A percentile compares a stretch with the other conserved stretches of the same genome.
Conservation (phyloP, 2,329 filamentous ascomycete genomes). For the Parastagonospora nodorum region DNA sequence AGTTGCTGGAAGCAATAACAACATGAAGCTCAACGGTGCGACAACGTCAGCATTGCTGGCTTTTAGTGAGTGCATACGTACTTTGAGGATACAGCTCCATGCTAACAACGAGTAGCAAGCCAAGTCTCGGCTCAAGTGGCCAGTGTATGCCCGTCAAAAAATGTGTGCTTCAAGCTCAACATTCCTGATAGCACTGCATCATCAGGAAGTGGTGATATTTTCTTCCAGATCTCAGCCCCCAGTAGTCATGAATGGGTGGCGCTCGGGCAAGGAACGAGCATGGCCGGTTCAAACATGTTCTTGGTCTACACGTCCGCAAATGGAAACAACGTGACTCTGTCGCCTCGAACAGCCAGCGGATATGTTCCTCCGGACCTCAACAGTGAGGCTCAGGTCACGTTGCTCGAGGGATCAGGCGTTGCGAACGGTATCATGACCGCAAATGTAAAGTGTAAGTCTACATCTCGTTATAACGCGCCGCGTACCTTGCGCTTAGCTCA, state of each 20-base stretch:
- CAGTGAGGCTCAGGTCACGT: constrained; percentile 49
- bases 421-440: constrained; percentile 59
- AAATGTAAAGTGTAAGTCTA: constrained; percentile 57
- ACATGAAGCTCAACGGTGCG: constrained; percentile 17
- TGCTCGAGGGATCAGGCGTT: constrained; percentile 61
- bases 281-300: constrained; percentile 64
- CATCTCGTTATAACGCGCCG: too few species aligned
- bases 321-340: constrained; percentile 63
- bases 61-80: constrained; percentile 24
- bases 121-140: constrained; percentile 37
- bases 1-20: neutral
- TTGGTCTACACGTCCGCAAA: constrained; percentile 60
- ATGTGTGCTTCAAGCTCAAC: constrained; percentile 58
- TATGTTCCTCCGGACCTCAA: constrained; percentile 52
- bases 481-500: neutral
- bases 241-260: constrained; percentile 59
- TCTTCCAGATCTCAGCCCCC: constrained; percentile 62
- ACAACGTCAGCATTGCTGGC: constrained; percentile 28
- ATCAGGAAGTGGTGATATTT: constrained; percentile 60
- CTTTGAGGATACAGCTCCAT: neutral
- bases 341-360: constrained; percentile 55
- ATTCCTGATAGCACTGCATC: constrained; percentile 59
- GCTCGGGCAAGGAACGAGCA: constrained; percentile 60
- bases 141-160: constrained; percentile 29
- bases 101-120: constrained; percentile 31